Conservation (phyloP, 371 early-diverging fungal genomes). For the Smittium mucronatum region DNA sequence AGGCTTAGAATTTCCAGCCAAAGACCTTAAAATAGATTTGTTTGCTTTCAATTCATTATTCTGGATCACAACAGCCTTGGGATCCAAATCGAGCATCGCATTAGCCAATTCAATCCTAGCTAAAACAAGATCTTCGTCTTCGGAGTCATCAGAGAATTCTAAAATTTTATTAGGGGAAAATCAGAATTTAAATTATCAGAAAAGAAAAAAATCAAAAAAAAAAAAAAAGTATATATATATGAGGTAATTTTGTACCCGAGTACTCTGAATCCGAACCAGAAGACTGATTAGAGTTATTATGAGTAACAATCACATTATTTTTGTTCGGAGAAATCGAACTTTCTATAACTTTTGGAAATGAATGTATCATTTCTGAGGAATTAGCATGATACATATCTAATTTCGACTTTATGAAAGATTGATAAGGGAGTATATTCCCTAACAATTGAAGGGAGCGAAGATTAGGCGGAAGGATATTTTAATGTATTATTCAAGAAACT, state of each 20-base stretch:
- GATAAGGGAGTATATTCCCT: too few relatives aligned
- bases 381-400: too few relatives aligned
- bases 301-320: too few relatives aligned
- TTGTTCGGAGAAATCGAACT: too few relatives aligned
- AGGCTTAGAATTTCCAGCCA: slow-evolving; percentile 21
- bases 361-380: too few relatives aligned
- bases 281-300: too few relatives aligned
- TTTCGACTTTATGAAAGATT: too few relatives aligned
- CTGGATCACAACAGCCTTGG: slow-evolving; percentile 31
- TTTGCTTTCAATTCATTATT: slow-evolving; percentile 24
- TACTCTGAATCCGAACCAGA: background rate
- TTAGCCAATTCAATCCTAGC: slow-evolving; percentile 24
- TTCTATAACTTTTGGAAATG: too few relatives aligned
- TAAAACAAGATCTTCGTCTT: slow-evolving; percentile 7
- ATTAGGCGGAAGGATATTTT: too few relatives aligned
- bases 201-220: background rate
- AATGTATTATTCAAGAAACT: too few relatives aligned
- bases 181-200: background rate
- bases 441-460: too few relatives aligned
- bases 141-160: background rate
- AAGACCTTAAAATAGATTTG: slow-evolving; percentile 20
- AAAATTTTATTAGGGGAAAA: background rate
- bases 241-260: background rate
- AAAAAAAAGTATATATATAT: background rate
- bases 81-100: slow-evolving; percentile 25